phyloP scores from a whole-genome alignment of 2,329 filamentous ascomycete genomes.

The Aureobasidium uvarum region DNA sequence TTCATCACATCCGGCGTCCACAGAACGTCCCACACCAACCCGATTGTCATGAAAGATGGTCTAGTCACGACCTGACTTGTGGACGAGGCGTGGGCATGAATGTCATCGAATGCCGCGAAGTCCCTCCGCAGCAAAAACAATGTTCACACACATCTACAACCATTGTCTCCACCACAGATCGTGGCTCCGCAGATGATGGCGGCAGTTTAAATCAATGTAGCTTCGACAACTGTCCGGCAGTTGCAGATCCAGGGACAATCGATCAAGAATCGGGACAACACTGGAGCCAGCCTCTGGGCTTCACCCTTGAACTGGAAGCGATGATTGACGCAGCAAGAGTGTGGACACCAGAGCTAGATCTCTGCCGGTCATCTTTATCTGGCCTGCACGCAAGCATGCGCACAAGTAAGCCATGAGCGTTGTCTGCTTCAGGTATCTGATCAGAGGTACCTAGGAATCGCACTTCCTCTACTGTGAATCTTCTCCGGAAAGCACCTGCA shows the following conservation, averaged over 20 bases:
- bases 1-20: not conserved
- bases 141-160: not conserved
- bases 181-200: not conserved
- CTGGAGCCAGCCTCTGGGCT: not conserved
- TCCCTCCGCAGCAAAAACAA: not conserved
- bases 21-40: slow-evolving; percentile 2
- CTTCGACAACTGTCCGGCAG: not conserved
- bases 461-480: not conserved
- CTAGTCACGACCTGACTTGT: not conserved
- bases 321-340: no score
- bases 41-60: not conserved
- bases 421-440: not conserved
- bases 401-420: not conserved
- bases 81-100: not conserved
- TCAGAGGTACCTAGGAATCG: not conserved
- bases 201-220: not conserved
- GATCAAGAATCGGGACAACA: not conserved
- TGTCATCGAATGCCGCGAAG: not conserved
- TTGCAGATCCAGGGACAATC: not conserved
- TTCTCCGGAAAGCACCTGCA: not conserved
- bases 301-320: no score
- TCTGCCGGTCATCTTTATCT: not conserved
- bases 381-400: not conserved
- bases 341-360: not conserved
- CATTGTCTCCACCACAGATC: not conserved